These are phyloP conservation scores for Fallopia convolvulus DNA, from an alignment of 148 eudicot genomes.

Conservation along the genomic window DNA sequence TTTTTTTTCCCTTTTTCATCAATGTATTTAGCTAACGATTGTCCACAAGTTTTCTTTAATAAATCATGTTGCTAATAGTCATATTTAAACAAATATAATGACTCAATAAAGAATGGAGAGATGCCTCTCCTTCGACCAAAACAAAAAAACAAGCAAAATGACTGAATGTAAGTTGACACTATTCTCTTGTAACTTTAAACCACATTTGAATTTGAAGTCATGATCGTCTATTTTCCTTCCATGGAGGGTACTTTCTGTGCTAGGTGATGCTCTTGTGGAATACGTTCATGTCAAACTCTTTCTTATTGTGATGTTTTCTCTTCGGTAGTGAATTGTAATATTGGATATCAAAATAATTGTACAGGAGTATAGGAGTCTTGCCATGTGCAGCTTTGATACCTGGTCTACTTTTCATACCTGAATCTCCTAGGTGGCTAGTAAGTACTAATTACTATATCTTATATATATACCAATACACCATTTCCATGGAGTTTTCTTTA, in stretches of 20 bases:
- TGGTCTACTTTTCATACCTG: constrained; percentile 86
- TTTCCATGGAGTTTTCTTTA: not conserved
- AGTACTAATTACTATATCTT: not conserved
- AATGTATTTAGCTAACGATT: no score
- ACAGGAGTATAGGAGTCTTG: constrained; percentile 43
- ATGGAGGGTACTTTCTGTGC: constrained; percentile 76
- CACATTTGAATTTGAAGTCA: constrained; percentile 67
- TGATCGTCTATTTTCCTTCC: constrained; percentile 63
- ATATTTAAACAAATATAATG: not conserved
- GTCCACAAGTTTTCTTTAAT: no score
- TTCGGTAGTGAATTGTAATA: not conserved
- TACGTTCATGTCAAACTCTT: not conserved
- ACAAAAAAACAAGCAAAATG: no score
- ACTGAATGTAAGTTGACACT: no score
- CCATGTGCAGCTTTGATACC: constrained; percentile 79
- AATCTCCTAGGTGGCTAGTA: constrained; percentile 99
- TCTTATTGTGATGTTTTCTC: not conserved
- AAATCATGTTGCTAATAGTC: not conserved
- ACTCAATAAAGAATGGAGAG: not conserved
- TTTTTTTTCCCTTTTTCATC: no score
- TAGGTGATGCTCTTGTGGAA: constrained; percentile 38
- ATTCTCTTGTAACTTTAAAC: constrained; percentile 52
- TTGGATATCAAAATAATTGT: not conserved
- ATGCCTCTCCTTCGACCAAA: not conserved
- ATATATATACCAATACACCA: not conserved